These are phyloP conservation scores for Suillus spraguei DNA, from an alignment of 768 basidiomycete species.

Conservation along the genomic window DNA sequence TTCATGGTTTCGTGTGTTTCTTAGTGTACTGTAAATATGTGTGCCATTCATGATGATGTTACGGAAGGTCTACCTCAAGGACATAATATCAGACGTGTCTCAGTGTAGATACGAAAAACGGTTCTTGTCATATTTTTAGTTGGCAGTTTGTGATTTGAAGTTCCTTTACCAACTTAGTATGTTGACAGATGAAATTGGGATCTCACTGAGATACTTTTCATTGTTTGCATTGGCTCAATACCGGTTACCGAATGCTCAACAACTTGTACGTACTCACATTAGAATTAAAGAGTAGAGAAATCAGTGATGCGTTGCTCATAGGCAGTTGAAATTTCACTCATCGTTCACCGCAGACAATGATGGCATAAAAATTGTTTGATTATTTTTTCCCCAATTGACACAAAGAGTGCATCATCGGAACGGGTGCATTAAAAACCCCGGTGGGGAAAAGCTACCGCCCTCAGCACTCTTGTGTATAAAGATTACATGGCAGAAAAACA, in stretches of 20 bases:
- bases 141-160: background rate
- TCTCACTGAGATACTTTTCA: background rate
- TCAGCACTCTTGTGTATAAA: constrained; percentile 10
- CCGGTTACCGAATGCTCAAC: background rate
- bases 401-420: constrained; percentile 12
- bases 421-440: constrained; percentile 20
- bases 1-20: background rate
- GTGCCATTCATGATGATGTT: background rate
- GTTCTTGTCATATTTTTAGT: background rate
- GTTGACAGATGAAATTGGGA: background rate
- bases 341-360: background rate
- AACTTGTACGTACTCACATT: background rate
- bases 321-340: background rate
- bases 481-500: background rate
- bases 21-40: background rate
- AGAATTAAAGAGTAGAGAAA: background rate
- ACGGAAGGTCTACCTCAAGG: background rate
- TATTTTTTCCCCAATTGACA: constrained; percentile 7
- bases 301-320: background rate
- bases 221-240: background rate
- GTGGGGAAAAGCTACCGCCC: constrained; percentile 21
- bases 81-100: background rate
- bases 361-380: background rate
- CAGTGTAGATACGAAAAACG: background rate
- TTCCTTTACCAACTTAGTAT: background rate